phyloP scores from a whole-genome alignment of 2,329 filamentous ascomycete species.

The Chaetomiaceae sp. region DNA sequence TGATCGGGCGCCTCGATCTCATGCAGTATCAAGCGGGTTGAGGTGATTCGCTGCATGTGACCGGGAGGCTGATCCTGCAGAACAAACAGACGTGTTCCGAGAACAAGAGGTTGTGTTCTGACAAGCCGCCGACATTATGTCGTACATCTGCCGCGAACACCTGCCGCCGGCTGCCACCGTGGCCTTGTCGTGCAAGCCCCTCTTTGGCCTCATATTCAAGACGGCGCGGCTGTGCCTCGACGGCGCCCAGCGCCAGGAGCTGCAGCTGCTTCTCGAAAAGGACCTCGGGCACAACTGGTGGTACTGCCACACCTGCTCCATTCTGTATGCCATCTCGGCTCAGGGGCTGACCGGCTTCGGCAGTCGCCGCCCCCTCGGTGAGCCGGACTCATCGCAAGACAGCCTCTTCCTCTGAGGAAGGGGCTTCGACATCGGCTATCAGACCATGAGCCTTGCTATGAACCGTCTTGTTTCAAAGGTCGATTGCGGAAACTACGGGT shows the following conservation, averaged over 20 bases:
- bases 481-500: not conserved
- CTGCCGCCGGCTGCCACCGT: not conserved
- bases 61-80: too few species aligned
- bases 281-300: not conserved
- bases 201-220: constrained; percentile 1
- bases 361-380: not conserved
- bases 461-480: not conserved
- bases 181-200: not conserved
- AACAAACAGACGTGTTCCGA: too few species aligned
- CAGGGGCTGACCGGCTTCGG: not conserved
- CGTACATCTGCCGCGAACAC: not conserved
- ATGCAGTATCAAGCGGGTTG: too few species aligned
- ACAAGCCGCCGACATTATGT: not conserved
- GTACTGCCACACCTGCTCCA: constrained; percentile 3
- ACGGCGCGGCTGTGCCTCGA: not conserved
- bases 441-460: not conserved
- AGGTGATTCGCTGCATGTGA: too few species aligned
- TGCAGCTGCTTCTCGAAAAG: not conserved
- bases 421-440: not conserved
- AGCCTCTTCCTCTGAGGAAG: not conserved
- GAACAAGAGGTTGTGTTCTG: too few species aligned
- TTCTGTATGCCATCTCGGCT: not conserved
- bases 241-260: not conserved
- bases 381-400: too few species aligned
- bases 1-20: too few species aligned